phyloP scores from a whole-genome alignment of 2,329 filamentous ascomycete genomes.

The Bipolaris gigantea region DNA sequence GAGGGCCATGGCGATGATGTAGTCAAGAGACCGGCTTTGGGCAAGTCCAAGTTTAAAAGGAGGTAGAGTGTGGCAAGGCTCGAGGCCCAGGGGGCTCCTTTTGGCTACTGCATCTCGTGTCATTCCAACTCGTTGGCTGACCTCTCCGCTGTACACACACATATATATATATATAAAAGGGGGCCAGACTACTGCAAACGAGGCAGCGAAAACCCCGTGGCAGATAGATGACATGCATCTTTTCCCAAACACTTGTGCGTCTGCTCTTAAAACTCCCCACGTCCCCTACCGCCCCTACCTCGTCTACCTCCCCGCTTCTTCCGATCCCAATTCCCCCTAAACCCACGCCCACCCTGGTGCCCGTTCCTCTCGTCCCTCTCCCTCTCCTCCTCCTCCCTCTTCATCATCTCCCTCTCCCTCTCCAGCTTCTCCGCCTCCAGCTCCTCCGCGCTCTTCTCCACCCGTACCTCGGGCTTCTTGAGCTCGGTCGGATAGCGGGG shows the following conservation, averaged over 20 bases:
- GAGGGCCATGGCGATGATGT: slow-evolving; percentile 40
- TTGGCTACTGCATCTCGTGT: too few species aligned
- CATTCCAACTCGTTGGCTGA: not conserved
- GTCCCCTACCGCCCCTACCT: slow-evolving; percentile 27
- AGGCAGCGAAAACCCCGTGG: too few species aligned
- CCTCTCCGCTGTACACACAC: too few species aligned
- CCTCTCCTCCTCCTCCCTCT: slow-evolving; percentile 46
- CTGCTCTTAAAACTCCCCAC: slow-evolving; percentile 19
- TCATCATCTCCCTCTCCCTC: slow-evolving; percentile 53
- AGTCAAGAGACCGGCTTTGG: slow-evolving; percentile 47
- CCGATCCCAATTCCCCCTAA: slow-evolving; percentile 41
- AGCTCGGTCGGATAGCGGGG: slow-evolving; percentile 76
- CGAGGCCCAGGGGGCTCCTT: too few species aligned
- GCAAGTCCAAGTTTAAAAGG: slow-evolving; percentile 32
- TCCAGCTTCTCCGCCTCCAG: slow-evolving; percentile 59
- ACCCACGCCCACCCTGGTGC: slow-evolving; percentile 34
- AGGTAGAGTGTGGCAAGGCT: slow-evolving; percentile 7
- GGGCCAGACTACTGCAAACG: too few species aligned
- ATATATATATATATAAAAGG: too few species aligned
- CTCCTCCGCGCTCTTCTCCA: slow-evolving; percentile 75
- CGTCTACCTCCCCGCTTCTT: slow-evolving; percentile 36
- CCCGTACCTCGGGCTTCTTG: slow-evolving; percentile 58
- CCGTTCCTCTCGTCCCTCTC: slow-evolving; percentile 43
- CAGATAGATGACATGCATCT: too few species aligned
- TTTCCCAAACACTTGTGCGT: too few species aligned